Evolutionary conservation across 2,329 filamentous ascomycete genomes (phyloP).

Genomic region (Alternaria sp.): DNA sequence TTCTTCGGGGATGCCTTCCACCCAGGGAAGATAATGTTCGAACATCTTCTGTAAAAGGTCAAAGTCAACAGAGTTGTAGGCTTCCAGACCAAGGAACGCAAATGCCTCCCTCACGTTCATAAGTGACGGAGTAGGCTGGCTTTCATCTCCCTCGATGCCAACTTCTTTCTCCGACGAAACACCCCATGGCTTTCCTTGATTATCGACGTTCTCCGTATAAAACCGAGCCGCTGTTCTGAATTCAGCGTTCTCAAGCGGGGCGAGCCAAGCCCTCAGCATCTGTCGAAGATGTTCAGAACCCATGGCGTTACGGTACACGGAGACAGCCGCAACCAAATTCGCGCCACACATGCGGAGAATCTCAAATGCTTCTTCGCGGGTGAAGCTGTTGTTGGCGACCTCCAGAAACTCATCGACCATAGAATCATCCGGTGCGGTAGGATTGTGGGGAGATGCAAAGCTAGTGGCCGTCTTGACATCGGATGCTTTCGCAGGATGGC

Average conservation of each 20-base stretch:
- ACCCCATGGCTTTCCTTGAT: not conserved
- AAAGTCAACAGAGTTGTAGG: not conserved
- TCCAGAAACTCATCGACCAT: not conserved
- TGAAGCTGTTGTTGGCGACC: not conserved
- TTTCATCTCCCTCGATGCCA: not conserved
- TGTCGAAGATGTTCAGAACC: not conserved
- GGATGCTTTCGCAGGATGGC: not conserved
- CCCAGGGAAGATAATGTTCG: not conserved
- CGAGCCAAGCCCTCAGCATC: constrained; percentile 2
- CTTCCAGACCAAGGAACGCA: not conserved
- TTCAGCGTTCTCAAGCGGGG: not conserved
- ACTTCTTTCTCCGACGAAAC: not conserved
- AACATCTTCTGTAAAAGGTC: not conserved
- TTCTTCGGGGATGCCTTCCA: not conserved
- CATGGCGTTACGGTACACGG: constrained; percentile 3
- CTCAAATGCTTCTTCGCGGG: constrained; percentile 2
- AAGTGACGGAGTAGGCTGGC: not conserved
- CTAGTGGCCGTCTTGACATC: not conserved
- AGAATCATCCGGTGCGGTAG: not conserved
- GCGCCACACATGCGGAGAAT: constrained; percentile 6
- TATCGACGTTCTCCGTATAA: not conserved
- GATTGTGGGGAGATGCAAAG: not conserved
- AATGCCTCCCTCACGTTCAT: not conserved
- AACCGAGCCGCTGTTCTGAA: not conserved
- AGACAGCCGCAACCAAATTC: not conserved